These are phyloP conservation scores for Actinidia polygama DNA, from an alignment of 179 eudicot species.

Conservation along the genomic window DNA sequence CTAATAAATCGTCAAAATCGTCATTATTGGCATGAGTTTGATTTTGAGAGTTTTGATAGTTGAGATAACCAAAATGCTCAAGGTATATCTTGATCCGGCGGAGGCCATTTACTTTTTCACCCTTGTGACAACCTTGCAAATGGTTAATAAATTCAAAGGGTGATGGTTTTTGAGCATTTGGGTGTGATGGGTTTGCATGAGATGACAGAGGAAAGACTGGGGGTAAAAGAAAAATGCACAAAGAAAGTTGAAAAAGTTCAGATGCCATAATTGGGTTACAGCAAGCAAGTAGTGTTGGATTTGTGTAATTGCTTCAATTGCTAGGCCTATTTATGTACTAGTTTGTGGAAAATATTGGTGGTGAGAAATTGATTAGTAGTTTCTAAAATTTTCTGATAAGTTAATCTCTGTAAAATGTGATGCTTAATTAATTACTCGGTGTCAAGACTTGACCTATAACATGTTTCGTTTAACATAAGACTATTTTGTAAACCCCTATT, in stretches of 20 bases:
- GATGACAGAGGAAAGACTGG: background rate
- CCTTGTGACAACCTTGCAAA: conserved; percentile 21
- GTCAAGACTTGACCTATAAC: too few species aligned
- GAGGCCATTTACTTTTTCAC: conserved; percentile 29
- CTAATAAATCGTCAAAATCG: conserved; percentile 36
- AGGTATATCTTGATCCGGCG: conserved; percentile 34
- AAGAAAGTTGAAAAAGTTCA: background rate
- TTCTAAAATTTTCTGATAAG: too few species aligned
- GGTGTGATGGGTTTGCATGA: background rate
- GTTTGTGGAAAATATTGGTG: background rate
- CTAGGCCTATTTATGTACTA: background rate
- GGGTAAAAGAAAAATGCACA: background rate
- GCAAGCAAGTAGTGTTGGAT: background rate
- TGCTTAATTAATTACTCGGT: too few species aligned
- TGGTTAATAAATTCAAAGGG: conserved; percentile 12
- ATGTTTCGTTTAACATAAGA: too few species aligned
- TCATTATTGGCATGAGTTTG: conserved; percentile 7
- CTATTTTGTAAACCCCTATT: too few species aligned
- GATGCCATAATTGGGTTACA: background rate
- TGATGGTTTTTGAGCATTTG: background rate
- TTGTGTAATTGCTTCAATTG: background rate
- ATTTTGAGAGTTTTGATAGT: background rate
- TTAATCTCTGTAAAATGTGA: too few species aligned
- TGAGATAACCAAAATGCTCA: conserved; percentile 34
- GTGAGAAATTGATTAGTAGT: too few species aligned